Base-by-base conservation (phyloP, 75 land plant species). In the Larix kaempferi region DNA sequence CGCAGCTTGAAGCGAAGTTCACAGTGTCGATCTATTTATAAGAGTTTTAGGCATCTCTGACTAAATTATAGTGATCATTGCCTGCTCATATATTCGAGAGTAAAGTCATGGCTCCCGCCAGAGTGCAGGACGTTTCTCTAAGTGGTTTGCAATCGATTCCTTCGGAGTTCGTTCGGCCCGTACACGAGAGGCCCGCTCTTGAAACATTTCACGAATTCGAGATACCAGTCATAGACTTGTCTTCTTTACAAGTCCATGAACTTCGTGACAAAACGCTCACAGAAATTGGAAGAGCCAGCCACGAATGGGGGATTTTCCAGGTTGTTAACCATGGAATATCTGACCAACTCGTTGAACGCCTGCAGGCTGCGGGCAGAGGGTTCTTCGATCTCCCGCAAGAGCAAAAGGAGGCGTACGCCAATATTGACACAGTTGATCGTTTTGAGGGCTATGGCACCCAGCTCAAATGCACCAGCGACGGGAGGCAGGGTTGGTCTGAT, bases 291-390 rank as follows among this genome's bases (percentile, higher is more conserved):
- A 66, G 79, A 15, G 95, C 93, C 6, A 80, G 85, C 75, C 19
- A 22, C 49, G 82, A 90, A 23, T 90, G 93, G 89, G 95, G 95
- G 0, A 79, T 93, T 44, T 93, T 93, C 79, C 94, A 94, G 60
- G 81, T 89, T 19, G 82, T 91, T 65, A 89, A 94, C 76, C 96
- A 94, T 62, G 94, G 90, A 59, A 82, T 94, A 2, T 85, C 93
- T 11, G 16, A 22, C 44, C 90, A 86, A 66, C 84, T 83, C 13
- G 75, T 94, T 14, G 60, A 21, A 5, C 76, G 77, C 69, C 63
- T 85, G 66, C 88, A 84, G 63, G 14, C 59, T 14, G 90, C 69
- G 63, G 91, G 89, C 14, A 85, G 60, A 77, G 88, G 87, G 76
- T 83, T 86, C 78, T 86, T 83, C 56, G 87, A 86, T 44, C 87